Conservation (phyloP, 495 filamentous ascomycete species). For the Lentithecium fluviatile region DNA sequence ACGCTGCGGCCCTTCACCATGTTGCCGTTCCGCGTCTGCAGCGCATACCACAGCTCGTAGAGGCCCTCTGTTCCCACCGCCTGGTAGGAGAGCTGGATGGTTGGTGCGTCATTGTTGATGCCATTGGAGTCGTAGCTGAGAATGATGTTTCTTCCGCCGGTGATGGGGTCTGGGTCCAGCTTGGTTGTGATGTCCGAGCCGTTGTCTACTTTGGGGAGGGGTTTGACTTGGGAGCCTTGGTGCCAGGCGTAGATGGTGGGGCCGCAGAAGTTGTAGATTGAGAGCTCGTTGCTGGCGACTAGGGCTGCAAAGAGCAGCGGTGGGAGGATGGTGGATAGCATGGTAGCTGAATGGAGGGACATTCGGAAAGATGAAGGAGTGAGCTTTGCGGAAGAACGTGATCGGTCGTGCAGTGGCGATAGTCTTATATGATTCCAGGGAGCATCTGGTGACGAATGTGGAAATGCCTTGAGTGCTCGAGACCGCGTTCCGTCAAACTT, state of each 20-base stretch:
- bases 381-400: neutral
- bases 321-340: neutral
- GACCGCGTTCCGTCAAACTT: too few relatives aligned
- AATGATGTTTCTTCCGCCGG: constrained; percentile 4
- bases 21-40: too few relatives aligned
- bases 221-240: neutral
- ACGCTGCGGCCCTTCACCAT: too few relatives aligned
- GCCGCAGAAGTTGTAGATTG: constrained; percentile 1
- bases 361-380: too few relatives aligned
- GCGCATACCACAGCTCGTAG: too few relatives aligned
- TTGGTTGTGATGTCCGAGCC: neutral
- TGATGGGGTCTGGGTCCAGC: neutral
- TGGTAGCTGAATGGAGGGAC: neutral
- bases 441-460: too few relatives aligned
- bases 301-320: neutral
- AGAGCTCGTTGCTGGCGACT: neutral
- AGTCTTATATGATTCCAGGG: too few relatives aligned
- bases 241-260: neutral
- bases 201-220: neutral
- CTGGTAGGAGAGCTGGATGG: neutral
- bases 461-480: too few relatives aligned
- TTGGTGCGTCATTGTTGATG: neutral
- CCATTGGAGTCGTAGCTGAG: neutral
- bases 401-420: too few relatives aligned
- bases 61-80: too few relatives aligned